Conservation (phyloP, 345 rosid species). For the Melaleuca quinquenervia region DNA sequence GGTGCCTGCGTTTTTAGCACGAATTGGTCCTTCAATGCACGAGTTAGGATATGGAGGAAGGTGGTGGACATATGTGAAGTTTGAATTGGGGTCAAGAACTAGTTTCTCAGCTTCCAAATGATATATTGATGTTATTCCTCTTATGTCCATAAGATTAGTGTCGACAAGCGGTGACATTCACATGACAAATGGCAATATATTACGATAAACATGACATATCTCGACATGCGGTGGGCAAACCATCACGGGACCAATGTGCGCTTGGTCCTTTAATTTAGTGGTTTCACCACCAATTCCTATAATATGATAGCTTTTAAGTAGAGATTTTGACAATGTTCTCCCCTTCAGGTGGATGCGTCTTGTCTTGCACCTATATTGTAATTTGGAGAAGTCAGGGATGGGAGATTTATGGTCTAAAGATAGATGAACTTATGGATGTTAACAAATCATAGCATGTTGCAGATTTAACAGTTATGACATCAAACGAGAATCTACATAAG, state of each 20-base stretch:
- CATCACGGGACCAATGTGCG: neutral
- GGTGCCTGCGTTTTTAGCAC: neutral
- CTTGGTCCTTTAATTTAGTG: neutral
- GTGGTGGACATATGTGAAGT: neutral
- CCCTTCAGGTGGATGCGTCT: neutral
- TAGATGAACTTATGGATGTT: neutral
- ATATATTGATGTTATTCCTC: neutral
- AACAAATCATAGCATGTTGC: neutral
- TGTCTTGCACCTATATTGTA: neutral
- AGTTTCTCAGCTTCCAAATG: neutral
- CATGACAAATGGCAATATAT: neutral
- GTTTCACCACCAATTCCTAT: neutral
- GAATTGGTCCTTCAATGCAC: neutral
- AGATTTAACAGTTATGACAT: fast-evolving
- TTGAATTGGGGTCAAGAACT: neutral
- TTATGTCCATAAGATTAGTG: neutral
- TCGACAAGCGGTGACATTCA: neutral
- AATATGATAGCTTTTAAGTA: neutral
- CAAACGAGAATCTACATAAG: neutral
- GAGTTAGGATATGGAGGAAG: neutral
- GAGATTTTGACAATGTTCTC: neutral
- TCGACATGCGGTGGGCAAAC: neutral
- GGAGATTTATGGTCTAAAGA: neutral
- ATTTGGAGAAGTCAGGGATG: neutral
- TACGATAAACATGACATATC: neutral